Evolutionary conservation across 169 alveolate genomes (phyloP), one percentile per base, ranked within the genome.

Genomic region (Eimeria brunetti): DNA sequence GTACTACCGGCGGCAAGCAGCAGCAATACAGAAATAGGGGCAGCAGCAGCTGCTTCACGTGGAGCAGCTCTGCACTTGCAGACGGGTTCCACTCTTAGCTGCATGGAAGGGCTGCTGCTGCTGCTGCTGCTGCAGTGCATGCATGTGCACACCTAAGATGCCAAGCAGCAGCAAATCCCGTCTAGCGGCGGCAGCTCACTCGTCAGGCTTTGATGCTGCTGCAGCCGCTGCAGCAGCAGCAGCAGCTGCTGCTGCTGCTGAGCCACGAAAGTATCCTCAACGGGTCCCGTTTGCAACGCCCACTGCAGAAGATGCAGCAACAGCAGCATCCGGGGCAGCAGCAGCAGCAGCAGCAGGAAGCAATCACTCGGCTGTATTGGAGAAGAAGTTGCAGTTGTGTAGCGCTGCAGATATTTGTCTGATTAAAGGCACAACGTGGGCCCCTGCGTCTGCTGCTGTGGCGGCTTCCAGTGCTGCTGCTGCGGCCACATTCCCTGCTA

Each of bases 341-440:
- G n/a, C 30, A 33, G 16, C 91, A 84, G 58, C 91, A 58, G 78
- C 91, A 51, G 56, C 56, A 56, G 44, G 81, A 20, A 60, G 33
- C 76, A 6, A 41, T 20, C 41, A 56, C 60, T 16, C 14, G 76
- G 33, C 14, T 62, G 4, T 85, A 27, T 14, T 84, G 53, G 92
- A 85, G 92, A 56, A 36, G 92, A 56, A 56, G 64, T 64, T 85
- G 81, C 92, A 85, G 51, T 80, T 62, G 58, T 85, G 92, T 46
- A 85, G 80, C 92, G 46, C 92, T 5, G 92, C 67, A 56, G 92
- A 85, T 30, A 62, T 85, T 24, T 85, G 92, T 36, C 67, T 85
- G 18, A 22, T 85, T 41, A 49, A 85, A 62, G 92, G 92, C 81
- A 85, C 92, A 20, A 41, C 81, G 92, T 85, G 44, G 7, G 92